Evolutionary conservation across 208 protist species (phyloP).

Genomic region (Trichomonas vaginalis): DNA sequence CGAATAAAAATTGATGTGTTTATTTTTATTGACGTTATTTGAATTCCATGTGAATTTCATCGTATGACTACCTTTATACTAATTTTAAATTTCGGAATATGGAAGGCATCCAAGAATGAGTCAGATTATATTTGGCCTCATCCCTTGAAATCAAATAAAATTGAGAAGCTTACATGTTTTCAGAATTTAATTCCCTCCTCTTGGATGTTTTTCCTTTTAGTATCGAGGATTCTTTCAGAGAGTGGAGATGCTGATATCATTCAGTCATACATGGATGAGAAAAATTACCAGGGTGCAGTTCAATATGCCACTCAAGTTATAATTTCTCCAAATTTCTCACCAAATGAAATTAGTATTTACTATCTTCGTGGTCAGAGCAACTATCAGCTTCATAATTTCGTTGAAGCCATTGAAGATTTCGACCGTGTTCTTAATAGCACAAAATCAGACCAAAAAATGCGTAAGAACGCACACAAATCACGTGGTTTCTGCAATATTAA

Average conservation of each 20-base stretch:
- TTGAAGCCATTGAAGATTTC: neutral
- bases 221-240: neutral
- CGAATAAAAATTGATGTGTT: too few species aligned
- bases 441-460: neutral
- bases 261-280: neutral
- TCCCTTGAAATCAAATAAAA: neutral
- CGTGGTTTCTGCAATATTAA: neutral
- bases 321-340: neutral
- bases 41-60: too few species aligned
- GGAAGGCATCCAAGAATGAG: too few species aligned
- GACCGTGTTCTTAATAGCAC: neutral
- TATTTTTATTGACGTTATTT: too few species aligned
- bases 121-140: neutral
- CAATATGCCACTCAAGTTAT: neutral
- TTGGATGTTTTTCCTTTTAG: neutral
- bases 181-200: neutral
- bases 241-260: neutral
- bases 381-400: neutral
- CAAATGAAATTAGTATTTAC: neutral
- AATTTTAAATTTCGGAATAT: too few species aligned
- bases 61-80: too few species aligned
- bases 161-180: neutral
- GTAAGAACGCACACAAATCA: neutral
- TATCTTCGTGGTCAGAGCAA: neutral
- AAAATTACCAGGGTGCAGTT: neutral